Conservation (phyloP, 2,329 filamentous ascomycete genomes). For the Aspergillus quadricinctus region DNA sequence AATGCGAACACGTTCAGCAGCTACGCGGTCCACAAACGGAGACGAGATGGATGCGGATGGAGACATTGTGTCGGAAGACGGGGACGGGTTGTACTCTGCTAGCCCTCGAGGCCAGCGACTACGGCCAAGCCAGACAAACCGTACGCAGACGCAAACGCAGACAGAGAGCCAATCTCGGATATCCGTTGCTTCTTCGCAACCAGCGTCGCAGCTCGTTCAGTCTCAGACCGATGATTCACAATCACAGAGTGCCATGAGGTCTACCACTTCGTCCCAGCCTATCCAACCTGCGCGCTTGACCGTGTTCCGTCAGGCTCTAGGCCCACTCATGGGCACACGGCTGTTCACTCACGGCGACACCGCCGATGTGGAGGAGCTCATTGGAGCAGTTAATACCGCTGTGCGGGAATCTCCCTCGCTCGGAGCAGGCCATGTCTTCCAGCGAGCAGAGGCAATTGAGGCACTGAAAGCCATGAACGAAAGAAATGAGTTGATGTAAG, state of each 20-base stretch:
- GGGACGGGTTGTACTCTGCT: constrained; percentile 52
- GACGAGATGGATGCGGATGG: constrained; percentile 46
- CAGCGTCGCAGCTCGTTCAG: constrained; percentile 64
- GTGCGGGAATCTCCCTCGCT: constrained; percentile 46
- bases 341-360: constrained; percentile 80
- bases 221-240: constrained; percentile 50
- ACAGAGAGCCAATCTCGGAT: constrained; percentile 48
- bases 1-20: constrained; percentile 31
- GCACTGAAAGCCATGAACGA: constrained; percentile 77
- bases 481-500: constrained; percentile 88
- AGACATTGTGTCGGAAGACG: constrained; percentile 48
- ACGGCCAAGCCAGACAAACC: constrained; percentile 37
- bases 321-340: constrained; percentile 73
- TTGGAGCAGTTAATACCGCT: constrained; percentile 73
- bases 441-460: constrained; percentile 65
- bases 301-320: constrained; percentile 74
- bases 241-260: constrained; percentile 39
- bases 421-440: constrained; percentile 58
- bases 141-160: constrained; percentile 38
- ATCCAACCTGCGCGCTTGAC: constrained; percentile 58
- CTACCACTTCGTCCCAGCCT: constrained; percentile 39
- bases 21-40: constrained; percentile 35
- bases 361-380: constrained; percentile 68
- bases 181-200: constrained; percentile 75
- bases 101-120: constrained; percentile 43